A percentile compares a stretch with the other conserved stretches of the same genome.
These are phyloP conservation scores for Neurospora sp. DNA, from an alignment of 495 filamentous ascomycete genomes.

Conservation along the genomic window DNA sequence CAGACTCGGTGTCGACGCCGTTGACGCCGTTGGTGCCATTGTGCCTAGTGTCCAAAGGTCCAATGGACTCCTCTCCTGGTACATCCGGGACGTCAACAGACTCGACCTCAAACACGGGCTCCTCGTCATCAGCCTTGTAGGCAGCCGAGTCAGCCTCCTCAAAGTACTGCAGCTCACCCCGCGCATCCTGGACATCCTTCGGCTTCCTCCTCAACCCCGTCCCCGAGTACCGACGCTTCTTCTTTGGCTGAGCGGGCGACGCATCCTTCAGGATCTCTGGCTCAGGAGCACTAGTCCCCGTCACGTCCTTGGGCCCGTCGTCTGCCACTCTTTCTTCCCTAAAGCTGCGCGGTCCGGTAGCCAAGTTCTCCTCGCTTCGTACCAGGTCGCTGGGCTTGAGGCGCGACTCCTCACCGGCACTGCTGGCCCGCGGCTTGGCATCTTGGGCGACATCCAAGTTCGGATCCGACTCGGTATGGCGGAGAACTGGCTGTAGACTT, in stretches of 20 bases:
- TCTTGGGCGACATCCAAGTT: slow-evolving; percentile 11
- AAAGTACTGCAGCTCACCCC: slow-evolving; percentile 69
- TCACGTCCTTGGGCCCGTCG: slow-evolving; percentile 32
- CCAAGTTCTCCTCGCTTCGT: slow-evolving; percentile 26
- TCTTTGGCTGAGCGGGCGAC: slow-evolving; percentile 24
- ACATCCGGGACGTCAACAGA: background rate
- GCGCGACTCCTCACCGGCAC: slow-evolving; percentile 1
- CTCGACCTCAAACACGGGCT: background rate
- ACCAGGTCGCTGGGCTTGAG: slow-evolving; percentile 5
- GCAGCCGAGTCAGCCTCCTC: slow-evolving; percentile 68
- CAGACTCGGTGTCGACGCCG: background rate
- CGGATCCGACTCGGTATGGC: slow-evolving; percentile 24
- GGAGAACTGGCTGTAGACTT: slow-evolving; percentile 27
- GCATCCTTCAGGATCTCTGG: slow-evolving; percentile 34
- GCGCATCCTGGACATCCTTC: slow-evolving; percentile 48
- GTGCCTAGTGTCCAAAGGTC: background rate
- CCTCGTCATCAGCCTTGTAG: slow-evolving; percentile 69
- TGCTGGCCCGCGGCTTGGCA: background rate
- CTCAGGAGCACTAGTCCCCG: slow-evolving; percentile 47
- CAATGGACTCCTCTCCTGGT: background rate
- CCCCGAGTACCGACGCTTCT: slow-evolving; percentile 65
- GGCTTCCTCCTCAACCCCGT: slow-evolving; percentile 64
- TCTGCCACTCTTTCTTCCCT: slow-evolving; percentile 8
- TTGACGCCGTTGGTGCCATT: background rate
- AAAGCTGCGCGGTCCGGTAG: background rate